Evolutionary conservation across 257 asterid genomes (phyloP), one percentile per base, ranked within the genome.

Genomic region (Gentiana dahurica): DNA sequence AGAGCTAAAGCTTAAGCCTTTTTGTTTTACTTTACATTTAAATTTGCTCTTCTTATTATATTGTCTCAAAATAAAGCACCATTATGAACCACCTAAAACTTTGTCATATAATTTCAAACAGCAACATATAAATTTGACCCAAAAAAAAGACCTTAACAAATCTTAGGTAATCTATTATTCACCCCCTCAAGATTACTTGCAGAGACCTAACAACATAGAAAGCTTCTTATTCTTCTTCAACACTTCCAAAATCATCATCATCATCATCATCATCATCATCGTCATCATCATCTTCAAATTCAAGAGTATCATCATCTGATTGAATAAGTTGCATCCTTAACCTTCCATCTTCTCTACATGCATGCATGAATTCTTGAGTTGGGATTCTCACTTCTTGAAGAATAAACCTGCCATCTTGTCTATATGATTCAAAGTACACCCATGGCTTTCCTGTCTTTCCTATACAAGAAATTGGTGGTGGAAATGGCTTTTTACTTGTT

Each of bases 391-490:
- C 65, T 66, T 85, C 86, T 38, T 74, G 77, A 8, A 91, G 94
- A 59, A 87, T 77, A 57, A 91, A 78, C 64, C 96, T 76, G 7
- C 98, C 98, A 50, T 85, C 79, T 64, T 79, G 71, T 54, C 91
- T 75, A 24, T 59, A 71, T 6, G 95, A 79, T 57, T 72, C 80
- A 24, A 82, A 77, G 43, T 67, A 73, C 59, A 84, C 85, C 79
- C 81, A 80, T 0, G 94, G 95, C 73, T 75, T 79, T 51, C 97
- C 94, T 52, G 74, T 81, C 61, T 78, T 74, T 4, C 97, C 95
- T 59, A 90, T 82, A 57, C 84, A 72, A 51, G 96, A 76, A 44
- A 91, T 82, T 0, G 98, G 98, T 4, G 98, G 98, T 3, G 96
- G 98, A 63, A 82, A 72, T 33, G 70, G 41, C 55, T 75, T 64